Base-by-base conservation (phyloP, 1,284 basidiomycete genomes). In the Trichosporon sp. region DNA sequence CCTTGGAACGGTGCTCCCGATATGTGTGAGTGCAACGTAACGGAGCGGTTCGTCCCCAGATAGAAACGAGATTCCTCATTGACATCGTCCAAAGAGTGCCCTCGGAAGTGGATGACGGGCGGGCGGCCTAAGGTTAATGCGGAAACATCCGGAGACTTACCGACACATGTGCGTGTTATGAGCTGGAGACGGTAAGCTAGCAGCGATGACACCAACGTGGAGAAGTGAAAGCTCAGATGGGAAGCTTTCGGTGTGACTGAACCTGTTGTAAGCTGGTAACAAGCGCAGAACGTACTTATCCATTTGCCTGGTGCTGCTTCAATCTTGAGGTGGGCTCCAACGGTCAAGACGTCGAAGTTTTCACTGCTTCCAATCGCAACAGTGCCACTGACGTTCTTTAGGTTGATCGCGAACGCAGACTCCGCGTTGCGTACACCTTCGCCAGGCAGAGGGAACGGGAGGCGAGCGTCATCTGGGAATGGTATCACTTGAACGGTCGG, bases 11-110 rank as follows among this genome's bases (percentile, higher is more conserved):
- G 92, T 0, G 88, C 90, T 2, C 70, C 70, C 4, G 85, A 83
- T 1, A 86, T 79, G 78, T 95, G 93, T 0, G 89, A 87, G 76
- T 95, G 93, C 1, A 94, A 82, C 13, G 88, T 84, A 21, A 89
- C 82, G 0, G 84, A 23, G n/a, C 27, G 15, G 9, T 35, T 25
- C 0, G 35, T 35, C 23, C 89, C 81, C 9, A 89, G 86, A 76
- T 89, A 89, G 77, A 90, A 92, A 72, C 92, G 90, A 0, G 87
- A 86, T 83, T 95, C 93, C 31, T 85, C 29, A 3, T 32, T 27
- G 5, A 62, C 18, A 1, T 3, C 21, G 1, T 31, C 25, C 12
- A 15, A 27, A n/a, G 68, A 38, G 0, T 15, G 60, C 0, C 58
- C 65, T 83, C 87, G 47, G 66, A 66, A 73, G 64, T 72, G 69